Evolutionary conservation across 2,329 filamentous ascomycete species (phyloP), one percentile per base, ranked within the genome.

Genomic region (Phialemoniopsis sp.): DNA sequence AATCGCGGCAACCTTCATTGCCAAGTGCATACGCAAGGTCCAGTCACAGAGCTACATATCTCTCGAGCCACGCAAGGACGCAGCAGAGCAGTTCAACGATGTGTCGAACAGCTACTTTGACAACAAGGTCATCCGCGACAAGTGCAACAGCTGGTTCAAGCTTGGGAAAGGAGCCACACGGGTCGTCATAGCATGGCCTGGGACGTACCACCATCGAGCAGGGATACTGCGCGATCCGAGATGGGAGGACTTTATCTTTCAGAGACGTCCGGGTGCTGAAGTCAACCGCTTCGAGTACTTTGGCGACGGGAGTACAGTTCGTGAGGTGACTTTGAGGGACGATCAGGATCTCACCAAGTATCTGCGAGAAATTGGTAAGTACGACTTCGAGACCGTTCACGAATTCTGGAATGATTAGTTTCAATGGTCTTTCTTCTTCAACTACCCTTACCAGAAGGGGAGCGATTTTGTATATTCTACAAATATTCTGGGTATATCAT

Each of bases 81-180:
- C 48, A 2, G 38, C 38, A 4, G 39, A 43, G 5, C 48, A 52
- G n/a, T 52, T 52, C 28, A 36, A 45, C 34, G 46, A 32, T 28
- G 40, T 37, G 33, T 32, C 14, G 29, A 28, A 42, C n/a, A 32
- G 28, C 15, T 38, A 33, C n/a, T 51, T 51, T 13, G 17, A 29
- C 5, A 31, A 30, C 26, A 47, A 44, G 18, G 39, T 42, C 15
- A 19, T 35, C 15, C 31, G n/a, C 17, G 44, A 50, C 15, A 8
- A 12, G 3, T 51, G 47, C 36, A 46, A 45, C 13, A 43, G 34
- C 13, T 48, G 47, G 47, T 48, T 43, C 40, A 50, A 48, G 36
- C 38, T 32, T 14, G 39, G 42, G 2, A 13, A 15, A 2, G 37
- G 19, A 5, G 29, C 21, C 15, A 35, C 39, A 13, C 39, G 42